These are phyloP conservation scores for Lachancea mirantina DNA, from an alignment of 805 yeast species.

Conservation along the genomic window DNA sequence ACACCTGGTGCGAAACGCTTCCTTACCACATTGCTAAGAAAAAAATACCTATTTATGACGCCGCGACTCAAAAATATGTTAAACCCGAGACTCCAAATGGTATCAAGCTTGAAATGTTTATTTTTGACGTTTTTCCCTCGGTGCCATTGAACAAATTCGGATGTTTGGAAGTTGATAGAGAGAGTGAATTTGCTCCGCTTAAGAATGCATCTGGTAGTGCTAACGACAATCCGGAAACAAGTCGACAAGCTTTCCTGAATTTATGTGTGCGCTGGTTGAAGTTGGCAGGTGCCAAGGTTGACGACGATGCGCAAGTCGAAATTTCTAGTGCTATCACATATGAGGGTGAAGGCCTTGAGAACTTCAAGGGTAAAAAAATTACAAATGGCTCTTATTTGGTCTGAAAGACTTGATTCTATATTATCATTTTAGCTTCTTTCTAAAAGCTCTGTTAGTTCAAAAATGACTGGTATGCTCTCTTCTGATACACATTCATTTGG, in stretches of 20 bases:
- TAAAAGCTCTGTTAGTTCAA: slow-evolving; percentile 23
- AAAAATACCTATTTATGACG: slow-evolving; percentile 63
- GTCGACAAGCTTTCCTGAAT: slow-evolving; percentile 54
- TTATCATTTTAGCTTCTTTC: slow-evolving; percentile 6
- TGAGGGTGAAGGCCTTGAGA: slow-evolving; percentile 61
- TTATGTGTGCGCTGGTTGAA: slow-evolving; percentile 71
- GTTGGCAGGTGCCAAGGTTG: slow-evolving; percentile 59
- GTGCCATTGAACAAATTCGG: slow-evolving; percentile 71
- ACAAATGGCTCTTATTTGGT: slow-evolving; percentile 10
- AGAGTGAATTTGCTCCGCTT: slow-evolving; percentile 85
- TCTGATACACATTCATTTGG: slow-evolving; percentile 18
- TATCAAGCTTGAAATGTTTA: slow-evolving; percentile 90
- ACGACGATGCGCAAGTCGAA: slow-evolving; percentile 51
- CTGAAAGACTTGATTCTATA: slow-evolving; percentile 1
- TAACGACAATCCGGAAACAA: slow-evolving; percentile 80
- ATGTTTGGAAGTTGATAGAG: slow-evolving; percentile 82
- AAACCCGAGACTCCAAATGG: slow-evolving; percentile 83
- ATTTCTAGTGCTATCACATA: slow-evolving; percentile 72
- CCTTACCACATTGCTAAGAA: slow-evolving; percentile 96
- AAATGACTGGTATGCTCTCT: slow-evolving; percentile 28
- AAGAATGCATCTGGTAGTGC: slow-evolving; percentile 83
- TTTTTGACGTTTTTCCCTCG: slow-evolving; percentile 88
- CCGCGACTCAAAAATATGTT: slow-evolving; percentile 37
- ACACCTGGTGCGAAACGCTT: slow-evolving; percentile 61
- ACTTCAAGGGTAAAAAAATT: slow-evolving; percentile 42